phyloP scores from a whole-genome alignment of 2,329 filamentous ascomycete genomes.

The Claviceps arundinis region DNA sequence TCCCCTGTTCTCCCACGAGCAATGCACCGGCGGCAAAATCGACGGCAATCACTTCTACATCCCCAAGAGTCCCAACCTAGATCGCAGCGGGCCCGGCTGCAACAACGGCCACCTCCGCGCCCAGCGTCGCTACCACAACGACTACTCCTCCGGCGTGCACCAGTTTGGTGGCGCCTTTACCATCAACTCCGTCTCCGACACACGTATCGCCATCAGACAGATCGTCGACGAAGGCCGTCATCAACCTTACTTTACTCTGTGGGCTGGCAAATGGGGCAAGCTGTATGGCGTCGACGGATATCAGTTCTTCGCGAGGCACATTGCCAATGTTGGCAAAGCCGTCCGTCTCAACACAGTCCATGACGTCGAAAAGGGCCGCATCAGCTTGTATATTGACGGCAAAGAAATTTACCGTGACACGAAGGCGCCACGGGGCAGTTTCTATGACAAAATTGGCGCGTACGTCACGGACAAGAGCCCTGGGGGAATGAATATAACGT shows the following conservation, averaged over 20 bases:
- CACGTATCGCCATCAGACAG: slow-evolving; percentile 13
- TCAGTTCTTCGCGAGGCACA: slow-evolving; percentile 8
- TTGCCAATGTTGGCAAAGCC: slow-evolving; percentile 9
- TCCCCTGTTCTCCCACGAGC: slow-evolving; percentile 1
- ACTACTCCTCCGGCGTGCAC: slow-evolving; percentile 10
- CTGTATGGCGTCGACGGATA: slow-evolving; percentile 13
- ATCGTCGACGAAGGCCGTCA: slow-evolving; percentile 12
- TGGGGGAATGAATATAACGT: slow-evolving; percentile 10
- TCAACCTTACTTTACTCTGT: slow-evolving; percentile 12
- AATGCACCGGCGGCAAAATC: slow-evolving; percentile 10
- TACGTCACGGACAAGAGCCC: slow-evolving; percentile 12
- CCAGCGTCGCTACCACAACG: slow-evolving; percentile 11
- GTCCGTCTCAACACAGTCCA: slow-evolving; percentile 15
- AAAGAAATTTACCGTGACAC: slow-evolving; percentile 9
- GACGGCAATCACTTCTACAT: slow-evolving; percentile 9
- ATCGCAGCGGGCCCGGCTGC: slow-evolving; percentile 10
- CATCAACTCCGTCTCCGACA: slow-evolving; percentile 12
- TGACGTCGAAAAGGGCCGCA: slow-evolving; percentile 8
- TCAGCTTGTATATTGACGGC: slow-evolving; percentile 14
- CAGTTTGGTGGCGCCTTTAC: slow-evolving; percentile 14
- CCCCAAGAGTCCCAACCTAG: slow-evolving; percentile 10
- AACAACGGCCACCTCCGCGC: slow-evolving; percentile 12
- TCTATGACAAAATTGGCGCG: slow-evolving; percentile 15
- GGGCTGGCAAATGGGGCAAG: slow-evolving; percentile 7
- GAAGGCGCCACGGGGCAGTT: slow-evolving; percentile 11